Evolutionary conservation across 169 alveolate species (phyloP).

Genomic region (Cytauxzoon felis): DNA sequence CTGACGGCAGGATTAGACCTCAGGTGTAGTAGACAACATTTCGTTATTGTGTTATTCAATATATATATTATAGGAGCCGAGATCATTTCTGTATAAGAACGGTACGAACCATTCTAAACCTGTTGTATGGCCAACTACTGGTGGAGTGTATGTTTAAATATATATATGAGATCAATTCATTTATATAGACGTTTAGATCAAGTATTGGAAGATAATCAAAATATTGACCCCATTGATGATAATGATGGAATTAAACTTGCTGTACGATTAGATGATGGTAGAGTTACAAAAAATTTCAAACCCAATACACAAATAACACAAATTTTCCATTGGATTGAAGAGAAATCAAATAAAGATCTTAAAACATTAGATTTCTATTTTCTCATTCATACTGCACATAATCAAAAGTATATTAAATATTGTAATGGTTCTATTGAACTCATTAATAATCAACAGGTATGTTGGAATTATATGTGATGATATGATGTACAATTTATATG

Average conservation of each 20-base stretch:
- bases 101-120: conserved; percentile 16
- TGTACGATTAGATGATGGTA: conserved; percentile 13
- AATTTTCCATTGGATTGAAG: conserved; percentile 55
- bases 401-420: conserved; percentile 44
- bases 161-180: neutral
- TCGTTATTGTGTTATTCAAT: too few relatives aligned
- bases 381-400: conserved; percentile 41
- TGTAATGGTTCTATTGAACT: conserved; percentile 50
- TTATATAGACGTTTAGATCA: neutral
- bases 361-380: conserved; percentile 21
- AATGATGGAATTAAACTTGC: conserved; percentile 39
- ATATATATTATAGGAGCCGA: too few relatives aligned
- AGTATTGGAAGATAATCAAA: conserved; percentile 11
- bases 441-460: conserved; percentile 4
- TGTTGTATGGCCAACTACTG: conserved; percentile 57
- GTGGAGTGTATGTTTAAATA: conserved; percentile 16
- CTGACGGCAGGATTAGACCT: too few relatives aligned
- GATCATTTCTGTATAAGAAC: conserved; percentile 7
- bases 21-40: too few relatives aligned
- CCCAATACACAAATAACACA: conserved; percentile 8
- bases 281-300: conserved; percentile 37
- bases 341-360: neutral
- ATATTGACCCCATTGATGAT: conserved; percentile 28
- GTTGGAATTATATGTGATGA: neutral
- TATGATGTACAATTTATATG: neutral